Evolutionary conservation across 2,329 filamentous ascomycete species (phyloP).

Genomic region (Rachicladosporium sp.): DNA sequence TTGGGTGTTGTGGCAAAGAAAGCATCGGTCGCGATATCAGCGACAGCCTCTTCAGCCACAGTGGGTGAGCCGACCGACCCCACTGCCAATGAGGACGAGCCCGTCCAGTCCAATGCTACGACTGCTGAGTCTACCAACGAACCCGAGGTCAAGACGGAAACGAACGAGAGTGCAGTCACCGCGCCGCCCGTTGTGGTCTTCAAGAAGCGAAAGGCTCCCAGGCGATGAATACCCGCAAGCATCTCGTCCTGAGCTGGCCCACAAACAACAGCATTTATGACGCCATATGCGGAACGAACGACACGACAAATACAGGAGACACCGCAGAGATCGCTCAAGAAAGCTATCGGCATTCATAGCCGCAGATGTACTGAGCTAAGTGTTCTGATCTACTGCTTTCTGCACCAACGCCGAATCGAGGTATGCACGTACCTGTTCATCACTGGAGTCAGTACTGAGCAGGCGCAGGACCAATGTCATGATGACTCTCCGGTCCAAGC

Average conservation of each 20-base stretch:
- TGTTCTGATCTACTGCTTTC: slow-evolving; percentile 9
- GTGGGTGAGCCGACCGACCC: not conserved
- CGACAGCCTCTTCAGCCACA: too few relatives aligned
- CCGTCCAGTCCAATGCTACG: not conserved
- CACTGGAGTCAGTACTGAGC: too few relatives aligned
- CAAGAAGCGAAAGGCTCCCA: slow-evolving; percentile 58
- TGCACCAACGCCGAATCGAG: slow-evolving; percentile 10
- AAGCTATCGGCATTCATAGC: too few relatives aligned
- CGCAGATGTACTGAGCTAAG: too few relatives aligned
- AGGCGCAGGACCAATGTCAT: too few relatives aligned
- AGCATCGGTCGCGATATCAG: slow-evolving; percentile 6
- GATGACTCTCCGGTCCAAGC: too few relatives aligned
- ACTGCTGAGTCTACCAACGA: not conserved
- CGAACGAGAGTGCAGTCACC: slow-evolving; percentile 18
- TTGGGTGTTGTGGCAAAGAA: slow-evolving; percentile 25
- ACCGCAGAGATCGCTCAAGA: too few relatives aligned
- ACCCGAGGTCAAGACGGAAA: slow-evolving; percentile 7
- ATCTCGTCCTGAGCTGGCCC: too few relatives aligned
- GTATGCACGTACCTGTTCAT: slow-evolving; percentile 11
- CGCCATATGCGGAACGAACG: too few relatives aligned
- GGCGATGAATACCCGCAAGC: slow-evolving; percentile 7
- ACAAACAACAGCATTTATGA: too few relatives aligned
- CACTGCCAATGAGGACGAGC: slow-evolving; percentile 3
- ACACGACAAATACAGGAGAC: too few relatives aligned
- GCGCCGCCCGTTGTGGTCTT: slow-evolving; percentile 50